Evolutionary conservation across 176 grass and related monocot genomes (phyloP).

Genomic region (Calamus simplicifolius): DNA sequence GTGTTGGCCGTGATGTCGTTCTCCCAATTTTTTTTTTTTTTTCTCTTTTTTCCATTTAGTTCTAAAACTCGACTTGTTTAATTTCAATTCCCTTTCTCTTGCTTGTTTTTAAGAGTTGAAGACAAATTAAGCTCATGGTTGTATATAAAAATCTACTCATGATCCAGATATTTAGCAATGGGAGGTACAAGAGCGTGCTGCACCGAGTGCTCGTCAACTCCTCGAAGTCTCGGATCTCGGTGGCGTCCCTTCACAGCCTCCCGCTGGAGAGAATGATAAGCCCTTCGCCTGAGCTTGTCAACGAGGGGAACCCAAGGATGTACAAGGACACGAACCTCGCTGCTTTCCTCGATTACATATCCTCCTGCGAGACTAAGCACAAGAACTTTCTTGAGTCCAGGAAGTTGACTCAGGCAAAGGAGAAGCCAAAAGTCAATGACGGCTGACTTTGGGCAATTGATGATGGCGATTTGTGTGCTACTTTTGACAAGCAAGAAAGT

Average conservation of each 20-base stretch:
- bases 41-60: no score
- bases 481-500: no score
- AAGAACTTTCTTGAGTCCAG: conserved; percentile 88
- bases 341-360: conserved; percentile 70
- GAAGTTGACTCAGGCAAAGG: conserved; percentile 26
- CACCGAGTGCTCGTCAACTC: conserved; percentile 76
- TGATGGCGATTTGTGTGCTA: no score
- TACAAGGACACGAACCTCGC: conserved; percentile 88
- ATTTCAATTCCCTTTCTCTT: no score
- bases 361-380: conserved; percentile 48
- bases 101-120: no score
- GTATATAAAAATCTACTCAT: neutral
- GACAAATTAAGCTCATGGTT: no score
- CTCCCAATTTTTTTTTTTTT: no score
- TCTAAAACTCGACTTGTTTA: no score
- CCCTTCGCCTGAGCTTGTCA: conserved; percentile 48
- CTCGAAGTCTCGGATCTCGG: conserved; percentile 42
- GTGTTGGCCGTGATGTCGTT: no score
- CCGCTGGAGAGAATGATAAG: conserved; percentile 31
- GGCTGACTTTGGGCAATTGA: no score
- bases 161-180: conserved; percentile 81
- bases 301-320: conserved; percentile 19
- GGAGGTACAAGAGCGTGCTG: conserved; percentile 73
- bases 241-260: conserved; percentile 85
- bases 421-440: no score